Base-by-base conservation (phyloP, 768 basidiomycete species). In the Naganishia kalamii region DNA sequence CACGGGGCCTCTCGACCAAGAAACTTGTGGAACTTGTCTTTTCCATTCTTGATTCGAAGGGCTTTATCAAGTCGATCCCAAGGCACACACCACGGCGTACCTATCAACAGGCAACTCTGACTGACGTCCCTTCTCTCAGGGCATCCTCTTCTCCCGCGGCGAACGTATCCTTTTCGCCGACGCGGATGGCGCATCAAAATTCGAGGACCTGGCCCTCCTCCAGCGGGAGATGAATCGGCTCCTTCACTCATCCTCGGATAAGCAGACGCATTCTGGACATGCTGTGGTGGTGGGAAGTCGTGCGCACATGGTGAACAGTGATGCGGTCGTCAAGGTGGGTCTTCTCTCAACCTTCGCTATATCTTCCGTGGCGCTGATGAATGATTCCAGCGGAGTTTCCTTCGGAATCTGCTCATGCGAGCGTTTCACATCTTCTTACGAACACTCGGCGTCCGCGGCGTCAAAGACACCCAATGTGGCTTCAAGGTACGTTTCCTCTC, bases 391-490 rank as follows among this genome's bases (percentile, higher is more conserved):
- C 88, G 93, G 30, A 94, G 92, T 7, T 69, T 88, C 47, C 78
- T 94, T 21, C 88, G 93, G 33, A 97, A 96, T 73, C 79, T 94
- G 65, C 86, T 94, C 63, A 97, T 96, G 93, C 87, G 94, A 72
- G 88, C 88, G 4, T 84, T 97, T 65, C 93, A 97, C 76, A 86
- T 89, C 21, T 86, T 92, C 74, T 83, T 96, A 10, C 86, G 88
- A 37, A 84, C 94, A 49, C 86, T 94, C 32, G 92, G 93, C 50
- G 91, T 92, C 3, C 87, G 87, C 8, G 87, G 90, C 73, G 88
- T 94, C 66, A 85, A 89, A 27, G 92, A 96, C 80, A 97, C 93
- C 19, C 93, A 96, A 75, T 96, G 93, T 74, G 93, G 93, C 33
- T 97, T 97, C 85, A 97, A 97, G 79, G 79, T 78, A 51, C 49